A percentile compares a stretch with the other conserved stretches of the same genome.
Evolutionary conservation across 306 rosid species (phyloP).

Genomic region (Carpinus viminea): DNA sequence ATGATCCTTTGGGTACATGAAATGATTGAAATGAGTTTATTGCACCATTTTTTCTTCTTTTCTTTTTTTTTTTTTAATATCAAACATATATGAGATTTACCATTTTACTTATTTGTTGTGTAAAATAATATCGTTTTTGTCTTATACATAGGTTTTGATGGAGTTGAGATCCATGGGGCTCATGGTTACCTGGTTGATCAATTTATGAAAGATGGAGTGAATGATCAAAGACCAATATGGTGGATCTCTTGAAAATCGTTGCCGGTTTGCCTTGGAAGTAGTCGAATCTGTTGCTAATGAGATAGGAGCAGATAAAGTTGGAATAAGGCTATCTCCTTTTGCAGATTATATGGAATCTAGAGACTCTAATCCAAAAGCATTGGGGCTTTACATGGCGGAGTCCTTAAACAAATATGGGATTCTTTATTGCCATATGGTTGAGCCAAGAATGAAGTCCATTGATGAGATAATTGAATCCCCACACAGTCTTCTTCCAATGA

Average conservation of each 20-base stretch:
- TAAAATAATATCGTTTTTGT: background rate
- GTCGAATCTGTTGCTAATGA: conserved; percentile 55
- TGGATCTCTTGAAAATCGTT: conserved; percentile 66
- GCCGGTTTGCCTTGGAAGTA: conserved; percentile 53
- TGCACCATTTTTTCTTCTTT: background rate
- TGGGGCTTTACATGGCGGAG: conserved; percentile 50
- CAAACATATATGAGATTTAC: too few species aligned
- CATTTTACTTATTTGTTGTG: background rate
- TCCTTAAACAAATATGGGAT: conserved; percentile 49
- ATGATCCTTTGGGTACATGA: background rate
- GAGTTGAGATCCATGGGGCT: conserved; percentile 75
- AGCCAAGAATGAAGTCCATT: conserved; percentile 48
- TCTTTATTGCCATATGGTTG: conserved; percentile 67
- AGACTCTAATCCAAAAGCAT: conserved; percentile 55
- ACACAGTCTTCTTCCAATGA: conserved; percentile 47
- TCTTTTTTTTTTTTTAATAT: background rate
- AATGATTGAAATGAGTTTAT: background rate
- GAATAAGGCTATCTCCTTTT: conserved; percentile 68
- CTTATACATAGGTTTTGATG: conserved; percentile 62
- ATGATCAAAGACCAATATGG: conserved; percentile 69
- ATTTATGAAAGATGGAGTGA: conserved; percentile 61
- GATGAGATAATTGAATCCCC: conserved; percentile 26
- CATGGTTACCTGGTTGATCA: conserved; percentile 69
- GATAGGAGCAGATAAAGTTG: conserved; percentile 63
- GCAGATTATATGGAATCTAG: conserved; percentile 37